These are phyloP conservation scores for Tardiomyces depauwii DNA, from an alignment of 1,139 yeast species.

Conservation along the genomic window DNA sequence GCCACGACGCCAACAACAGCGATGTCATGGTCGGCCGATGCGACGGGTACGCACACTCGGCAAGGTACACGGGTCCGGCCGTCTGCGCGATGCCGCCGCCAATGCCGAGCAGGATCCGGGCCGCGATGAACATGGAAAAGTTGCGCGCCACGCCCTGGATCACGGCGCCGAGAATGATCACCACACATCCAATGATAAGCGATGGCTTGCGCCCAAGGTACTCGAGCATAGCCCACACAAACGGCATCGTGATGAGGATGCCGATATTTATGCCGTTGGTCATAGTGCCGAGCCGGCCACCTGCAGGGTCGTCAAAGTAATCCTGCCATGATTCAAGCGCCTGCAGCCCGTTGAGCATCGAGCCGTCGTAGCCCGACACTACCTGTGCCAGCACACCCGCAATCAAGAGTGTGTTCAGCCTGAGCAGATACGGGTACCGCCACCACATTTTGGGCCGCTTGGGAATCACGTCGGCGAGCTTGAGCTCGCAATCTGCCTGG, in stretches of 20 bases:
- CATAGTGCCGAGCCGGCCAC: constrained; percentile 35
- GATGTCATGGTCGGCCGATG: constrained; percentile 48
- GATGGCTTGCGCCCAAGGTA: constrained; percentile 31
- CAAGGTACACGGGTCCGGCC: constrained; percentile 59
- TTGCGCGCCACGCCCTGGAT: constrained; percentile 33
- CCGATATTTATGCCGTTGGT: constrained; percentile 46
- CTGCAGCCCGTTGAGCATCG: constrained; percentile 41
- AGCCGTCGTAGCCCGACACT: constrained; percentile 42
- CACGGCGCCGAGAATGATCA: constrained; percentile 16
- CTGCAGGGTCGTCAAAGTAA: constrained; percentile 30
- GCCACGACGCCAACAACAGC: constrained; percentile 39
- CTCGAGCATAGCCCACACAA: constrained; percentile 31
- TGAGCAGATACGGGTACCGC: constrained; percentile 26
- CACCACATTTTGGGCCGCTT: constrained; percentile 24
- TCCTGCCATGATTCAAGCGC: constrained; percentile 28
- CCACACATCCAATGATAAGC: constrained; percentile 28
- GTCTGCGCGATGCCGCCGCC: constrained; percentile 66
- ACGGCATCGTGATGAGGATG: constrained; percentile 14
- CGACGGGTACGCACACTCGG: constrained; percentile 58
- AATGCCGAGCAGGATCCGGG: constrained; percentile 55
- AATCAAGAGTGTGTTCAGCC: constrained; percentile 30
- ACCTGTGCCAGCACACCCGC: constrained; percentile 28
- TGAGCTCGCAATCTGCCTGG: neutral
- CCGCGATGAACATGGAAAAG: constrained; percentile 59
- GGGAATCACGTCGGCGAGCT: constrained; percentile 14